Conservation (phyloP, 495 filamentous ascomycete species). For the Aspergillus bridgeri region DNA sequence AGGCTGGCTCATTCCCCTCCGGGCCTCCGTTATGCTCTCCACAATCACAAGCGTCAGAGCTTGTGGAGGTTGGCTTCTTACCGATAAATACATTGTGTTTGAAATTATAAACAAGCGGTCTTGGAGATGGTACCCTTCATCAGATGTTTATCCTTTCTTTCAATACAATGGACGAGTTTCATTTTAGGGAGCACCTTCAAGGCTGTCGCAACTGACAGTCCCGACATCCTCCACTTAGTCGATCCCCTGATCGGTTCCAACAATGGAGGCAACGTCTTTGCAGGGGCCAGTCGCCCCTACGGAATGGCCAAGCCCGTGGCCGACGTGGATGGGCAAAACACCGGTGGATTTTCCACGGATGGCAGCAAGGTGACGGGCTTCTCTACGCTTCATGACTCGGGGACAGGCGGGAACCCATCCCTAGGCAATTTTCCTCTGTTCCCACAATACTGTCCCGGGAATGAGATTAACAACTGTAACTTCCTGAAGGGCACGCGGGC, state of each 20-base stretch:
- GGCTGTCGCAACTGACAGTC: neutral
- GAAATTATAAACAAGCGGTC: neutral
- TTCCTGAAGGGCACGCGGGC: constrained; percentile 52
- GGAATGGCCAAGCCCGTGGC: constrained; percentile 73
- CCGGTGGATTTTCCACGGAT: constrained; percentile 69
- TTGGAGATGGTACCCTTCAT: neutral
- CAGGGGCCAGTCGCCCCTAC: constrained; percentile 70
- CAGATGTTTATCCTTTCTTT: neutral
- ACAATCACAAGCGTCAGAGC: neutral
- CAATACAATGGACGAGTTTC: neutral
- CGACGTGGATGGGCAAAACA: constrained; percentile 63
- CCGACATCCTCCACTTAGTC: constrained; percentile 28
- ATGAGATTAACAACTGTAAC: constrained; percentile 58
- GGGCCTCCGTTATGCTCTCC: neutral
- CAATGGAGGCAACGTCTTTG: constrained; percentile 64
- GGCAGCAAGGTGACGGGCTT: constrained; percentile 58
- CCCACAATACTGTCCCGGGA: constrained; percentile 58
- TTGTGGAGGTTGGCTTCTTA: neutral
- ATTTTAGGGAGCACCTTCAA: neutral
- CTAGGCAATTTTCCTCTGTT: constrained; percentile 72
- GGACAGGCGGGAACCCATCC: constrained; percentile 64
- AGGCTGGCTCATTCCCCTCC: too few species aligned
- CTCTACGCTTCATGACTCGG: constrained; percentile 65
- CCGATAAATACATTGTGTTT: neutral
- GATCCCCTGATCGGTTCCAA: constrained; percentile 55